phyloP scores from a whole-genome alignment of 495 filamentous ascomycete genomes.

The Aspergillus conjunctus region DNA sequence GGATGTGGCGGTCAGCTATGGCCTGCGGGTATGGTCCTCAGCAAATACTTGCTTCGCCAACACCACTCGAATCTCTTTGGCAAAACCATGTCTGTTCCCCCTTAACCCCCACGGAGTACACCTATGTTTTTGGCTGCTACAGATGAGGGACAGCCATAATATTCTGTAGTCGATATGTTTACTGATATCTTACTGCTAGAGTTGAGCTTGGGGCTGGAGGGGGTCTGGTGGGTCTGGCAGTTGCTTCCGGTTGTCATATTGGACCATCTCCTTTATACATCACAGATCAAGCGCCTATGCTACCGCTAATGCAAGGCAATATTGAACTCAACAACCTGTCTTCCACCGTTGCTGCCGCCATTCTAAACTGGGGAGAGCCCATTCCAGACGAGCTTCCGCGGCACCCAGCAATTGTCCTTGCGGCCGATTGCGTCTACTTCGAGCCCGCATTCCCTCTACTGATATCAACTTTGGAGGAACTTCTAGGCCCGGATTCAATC shows the following conservation, averaged over 20 bases:
- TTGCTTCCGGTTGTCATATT: constrained; percentile 41
- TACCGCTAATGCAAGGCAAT: constrained; percentile 79
- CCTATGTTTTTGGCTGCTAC: no score
- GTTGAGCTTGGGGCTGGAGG: constrained; percentile 92
- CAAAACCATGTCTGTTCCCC: constrained; percentile 70
- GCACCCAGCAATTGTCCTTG: constrained; percentile 76
- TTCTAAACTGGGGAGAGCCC: constrained; percentile 74
- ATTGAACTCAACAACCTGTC: constrained; percentile 74
- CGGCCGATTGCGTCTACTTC: constrained; percentile 96
- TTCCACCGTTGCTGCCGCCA: constrained; percentile 56
- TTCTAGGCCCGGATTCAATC: constrained; percentile 60
- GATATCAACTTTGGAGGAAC: constrained; percentile 69
- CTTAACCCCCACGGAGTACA: constrained; percentile 2
- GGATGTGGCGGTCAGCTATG: constrained; percentile 93
- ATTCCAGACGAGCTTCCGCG: constrained; percentile 38
- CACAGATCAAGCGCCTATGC: constrained; percentile 86
- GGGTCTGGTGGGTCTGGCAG: constrained; percentile 71
- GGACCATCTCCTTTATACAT: constrained; percentile 58
- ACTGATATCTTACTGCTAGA: constrained; percentile 48
- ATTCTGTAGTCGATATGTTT: neutral
- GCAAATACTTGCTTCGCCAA: constrained; percentile 77
- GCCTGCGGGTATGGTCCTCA: constrained; percentile 88
- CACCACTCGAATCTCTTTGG: constrained; percentile 60
- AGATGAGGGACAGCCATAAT: no score
- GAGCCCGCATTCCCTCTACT: constrained; percentile 92